Evolutionary conservation across 106 monocot species (phyloP).

Genomic region (Phalaenopsis aphrodite): DNA sequence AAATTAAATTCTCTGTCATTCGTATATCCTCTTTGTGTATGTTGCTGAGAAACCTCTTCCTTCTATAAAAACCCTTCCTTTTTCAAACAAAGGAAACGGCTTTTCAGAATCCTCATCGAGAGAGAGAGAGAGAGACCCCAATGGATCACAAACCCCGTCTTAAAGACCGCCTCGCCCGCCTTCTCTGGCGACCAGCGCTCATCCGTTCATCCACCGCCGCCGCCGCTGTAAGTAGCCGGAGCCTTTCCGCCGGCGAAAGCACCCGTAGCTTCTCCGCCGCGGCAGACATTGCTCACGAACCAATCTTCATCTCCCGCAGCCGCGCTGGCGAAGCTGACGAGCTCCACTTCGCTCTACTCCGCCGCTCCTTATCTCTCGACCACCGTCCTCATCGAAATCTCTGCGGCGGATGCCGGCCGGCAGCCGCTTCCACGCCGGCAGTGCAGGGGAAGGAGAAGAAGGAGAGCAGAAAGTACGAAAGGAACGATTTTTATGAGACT

Average conservation of each 20-base stretch:
- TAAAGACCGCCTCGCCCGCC: constrained; percentile 7
- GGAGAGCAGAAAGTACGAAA: background rate
- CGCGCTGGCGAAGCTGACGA: background rate
- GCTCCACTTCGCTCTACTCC: background rate
- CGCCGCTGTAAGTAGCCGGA: constrained; percentile 3
- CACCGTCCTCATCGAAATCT: background rate
- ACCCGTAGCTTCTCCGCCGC: constrained; percentile 5
- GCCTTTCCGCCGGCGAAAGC: constrained; percentile 8
- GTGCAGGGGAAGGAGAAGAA: background rate
- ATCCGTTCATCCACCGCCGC: constrained; percentile 8
- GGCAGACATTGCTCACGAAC: constrained; percentile 9
- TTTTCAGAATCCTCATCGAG: background rate
- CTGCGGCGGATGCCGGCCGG: constrained; percentile 4
- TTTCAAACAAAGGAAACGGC: background rate
- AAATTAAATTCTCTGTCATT: background rate
- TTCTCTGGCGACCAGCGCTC: background rate
- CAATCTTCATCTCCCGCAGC: constrained; percentile 8
- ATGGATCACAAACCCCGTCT: constrained; percentile 9
- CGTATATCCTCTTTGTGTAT: background rate
- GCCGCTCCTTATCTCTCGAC: constrained; percentile 12
- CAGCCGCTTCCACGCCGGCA: too few species aligned
- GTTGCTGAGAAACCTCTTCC: background rate
- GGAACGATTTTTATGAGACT: background rate
- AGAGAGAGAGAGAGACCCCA: background rate
- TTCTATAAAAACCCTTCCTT: constrained; percentile 1